Evolutionary conservation across 1,284 basidiomycete species (phyloP).

Genomic region (Ustilago vetiveriae): DNA sequence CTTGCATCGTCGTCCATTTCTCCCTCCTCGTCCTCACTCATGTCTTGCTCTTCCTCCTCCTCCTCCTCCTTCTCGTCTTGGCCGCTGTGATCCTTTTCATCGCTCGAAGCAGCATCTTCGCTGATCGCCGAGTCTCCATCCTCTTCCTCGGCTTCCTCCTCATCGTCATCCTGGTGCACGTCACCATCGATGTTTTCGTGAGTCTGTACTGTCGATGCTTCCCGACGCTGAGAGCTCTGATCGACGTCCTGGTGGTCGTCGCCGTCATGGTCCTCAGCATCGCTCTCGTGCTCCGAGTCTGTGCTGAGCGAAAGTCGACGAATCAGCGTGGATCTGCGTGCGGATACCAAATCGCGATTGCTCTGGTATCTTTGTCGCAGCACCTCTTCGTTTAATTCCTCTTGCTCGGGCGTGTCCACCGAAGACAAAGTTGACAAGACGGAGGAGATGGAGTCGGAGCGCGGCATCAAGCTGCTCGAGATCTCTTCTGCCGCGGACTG

Average conservation of each 20-base stretch:
- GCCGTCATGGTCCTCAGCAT: conserved; percentile 4
- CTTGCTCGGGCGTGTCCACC: background rate
- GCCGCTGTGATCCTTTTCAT: no score
- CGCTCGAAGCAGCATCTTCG: no score
- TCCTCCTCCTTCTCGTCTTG: conserved; percentile 8
- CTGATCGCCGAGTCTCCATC: no score
- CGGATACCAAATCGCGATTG: background rate
- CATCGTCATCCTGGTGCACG: conserved; percentile 3
- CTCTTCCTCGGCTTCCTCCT: conserved; percentile 5
- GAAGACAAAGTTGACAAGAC: conserved; percentile 2
- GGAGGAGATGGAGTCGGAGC: conserved; percentile 10
- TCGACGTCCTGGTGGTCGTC: conserved; percentile 5
- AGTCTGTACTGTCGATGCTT: conserved; percentile 5
- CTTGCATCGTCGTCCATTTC: conserved; percentile 12
- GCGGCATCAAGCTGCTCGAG: background rate
- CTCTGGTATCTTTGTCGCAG: conserved; percentile 7
- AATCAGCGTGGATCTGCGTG: conserved; percentile 1
- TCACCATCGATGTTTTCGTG: background rate
- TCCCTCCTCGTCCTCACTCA: background rate
- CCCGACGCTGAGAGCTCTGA: conserved; percentile 1
- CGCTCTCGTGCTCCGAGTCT: conserved; percentile 17
- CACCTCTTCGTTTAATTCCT: conserved; percentile 7
- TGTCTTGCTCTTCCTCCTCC: background rate
- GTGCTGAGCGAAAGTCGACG: conserved; percentile 21
- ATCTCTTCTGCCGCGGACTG: no score